Evolutionary conservation across 108 stramenopile genomes (phyloP).

Genomic region (Cyclotella atomus): DNA sequence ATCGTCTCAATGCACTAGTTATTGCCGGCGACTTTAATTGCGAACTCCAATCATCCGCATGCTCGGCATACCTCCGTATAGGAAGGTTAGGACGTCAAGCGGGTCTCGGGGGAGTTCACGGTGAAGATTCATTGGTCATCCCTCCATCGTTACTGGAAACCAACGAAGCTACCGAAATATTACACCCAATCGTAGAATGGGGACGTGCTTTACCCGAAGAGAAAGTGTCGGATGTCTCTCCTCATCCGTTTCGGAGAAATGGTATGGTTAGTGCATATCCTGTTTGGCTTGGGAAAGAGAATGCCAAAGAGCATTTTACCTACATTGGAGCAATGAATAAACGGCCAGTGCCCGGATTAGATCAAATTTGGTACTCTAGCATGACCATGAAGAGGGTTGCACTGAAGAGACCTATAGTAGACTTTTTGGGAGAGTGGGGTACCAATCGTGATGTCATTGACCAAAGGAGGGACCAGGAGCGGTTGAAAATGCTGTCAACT

Average conservation of each 20-base stretch:
- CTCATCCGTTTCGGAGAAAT: slow-evolving; percentile 57
- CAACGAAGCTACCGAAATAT: slow-evolving; percentile 38
- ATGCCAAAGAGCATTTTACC: slow-evolving; percentile 52
- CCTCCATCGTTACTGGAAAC: slow-evolving; percentile 49
- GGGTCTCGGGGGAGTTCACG: slow-evolving; percentile 53
- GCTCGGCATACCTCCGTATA: slow-evolving; percentile 52
- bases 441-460: slow-evolving; percentile 13
- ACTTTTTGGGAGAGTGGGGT: slow-evolving; percentile 26
- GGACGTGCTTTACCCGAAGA: slow-evolving; percentile 52
- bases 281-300: slow-evolving; percentile 33
- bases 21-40: slow-evolving; percentile 62
- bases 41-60: slow-evolving; percentile 59
- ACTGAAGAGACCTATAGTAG: slow-evolving; percentile 39
- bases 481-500: slow-evolving; percentile 31
- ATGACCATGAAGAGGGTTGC: slow-evolving; percentile 40
- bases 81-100: slow-evolving; percentile 49
- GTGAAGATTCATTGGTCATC: slow-evolving; percentile 40
- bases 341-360: slow-evolving; percentile 52
- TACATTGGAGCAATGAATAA: slow-evolving; percentile 33
- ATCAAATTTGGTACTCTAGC: slow-evolving; percentile 62
- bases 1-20: slow-evolving; percentile 40
- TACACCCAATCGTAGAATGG: slow-evolving; percentile 60
- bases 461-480: slow-evolving; percentile 22
- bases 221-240: slow-evolving; percentile 32
- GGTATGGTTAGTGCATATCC: slow-evolving; percentile 55